Evolutionary conservation across 108 stramenopile species (phyloP).

Genomic region (Cyclotella kingstonii): DNA sequence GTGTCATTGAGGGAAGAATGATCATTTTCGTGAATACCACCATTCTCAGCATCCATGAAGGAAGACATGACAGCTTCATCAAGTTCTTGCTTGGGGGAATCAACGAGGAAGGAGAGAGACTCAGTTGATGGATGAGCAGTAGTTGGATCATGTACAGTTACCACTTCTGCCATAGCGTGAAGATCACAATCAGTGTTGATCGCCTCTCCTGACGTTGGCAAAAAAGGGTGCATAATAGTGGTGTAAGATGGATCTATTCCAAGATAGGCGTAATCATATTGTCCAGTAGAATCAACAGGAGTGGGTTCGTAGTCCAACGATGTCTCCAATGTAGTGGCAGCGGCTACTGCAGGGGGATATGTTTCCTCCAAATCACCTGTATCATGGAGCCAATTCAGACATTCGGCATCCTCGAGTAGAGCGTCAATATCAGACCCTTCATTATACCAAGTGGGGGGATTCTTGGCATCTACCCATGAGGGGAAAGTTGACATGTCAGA

Average conservation of each 20-base stretch:
- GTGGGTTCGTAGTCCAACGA: constrained; percentile 5
- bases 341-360: constrained; percentile 51
- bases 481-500: constrained; percentile 65
- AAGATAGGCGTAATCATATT: neutral
- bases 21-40: neutral
- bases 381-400: constrained; percentile 82
- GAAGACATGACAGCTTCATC: constrained; percentile 1
- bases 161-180: neutral
- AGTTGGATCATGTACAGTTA: too few relatives aligned
- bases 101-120: constrained; percentile 20
- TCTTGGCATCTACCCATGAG: constrained; percentile 79
- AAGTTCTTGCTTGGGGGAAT: constrained; percentile 1
- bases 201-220: too few relatives aligned
- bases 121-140: constrained; percentile 12
- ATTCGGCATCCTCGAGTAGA: constrained; percentile 76
- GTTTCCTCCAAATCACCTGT: constrained; percentile 80
- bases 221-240: too few relatives aligned
- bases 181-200: neutral
- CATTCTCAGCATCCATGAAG: too few relatives aligned
- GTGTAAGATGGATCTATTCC: too few relatives aligned
- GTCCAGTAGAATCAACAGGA: neutral
- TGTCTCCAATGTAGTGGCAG: constrained; percentile 16
- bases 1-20: neutral
- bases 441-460: constrained; percentile 82
- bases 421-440: constrained; percentile 82